Evolutionary conservation across 75 land plant species (phyloP).

Genomic region (Pinus tabuliformis): DNA sequence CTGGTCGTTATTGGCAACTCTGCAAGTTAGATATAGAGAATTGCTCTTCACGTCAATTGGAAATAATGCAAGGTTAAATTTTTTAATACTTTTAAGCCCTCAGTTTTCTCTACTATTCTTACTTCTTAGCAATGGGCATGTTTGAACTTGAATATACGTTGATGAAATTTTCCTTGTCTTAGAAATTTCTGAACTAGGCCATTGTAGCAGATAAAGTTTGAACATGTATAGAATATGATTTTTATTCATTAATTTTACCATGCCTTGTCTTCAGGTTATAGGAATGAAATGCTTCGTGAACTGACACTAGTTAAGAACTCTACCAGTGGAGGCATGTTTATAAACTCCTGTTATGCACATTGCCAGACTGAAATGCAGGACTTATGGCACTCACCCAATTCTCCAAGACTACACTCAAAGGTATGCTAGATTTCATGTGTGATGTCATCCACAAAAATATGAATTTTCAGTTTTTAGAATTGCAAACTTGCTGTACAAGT

Average conservation of each 20-base stretch:
- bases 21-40: slow-evolving; percentile 39
- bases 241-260: slow-evolving; percentile 1
- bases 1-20: slow-evolving; percentile 34
- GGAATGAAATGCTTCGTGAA: slow-evolving; percentile 31
- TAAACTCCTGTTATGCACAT: slow-evolving; percentile 65
- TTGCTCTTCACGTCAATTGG: slow-evolving; percentile 35
- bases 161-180: neutral
- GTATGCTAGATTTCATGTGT: slow-evolving; percentile 20
- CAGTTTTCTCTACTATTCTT: neutral
- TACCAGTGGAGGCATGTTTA: slow-evolving; percentile 37
- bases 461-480: neutral
- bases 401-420: slow-evolving; percentile 28
- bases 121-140: neutral
- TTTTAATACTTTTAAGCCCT: neutral
- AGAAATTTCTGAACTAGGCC: neutral
- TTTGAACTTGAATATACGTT: neutral
- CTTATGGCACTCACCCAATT: slow-evolving; percentile 36
- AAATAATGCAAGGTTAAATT: slow-evolving; percentile 49
- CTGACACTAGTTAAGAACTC: slow-evolving; percentile 15
- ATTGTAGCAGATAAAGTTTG: neutral
- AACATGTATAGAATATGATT: neutral
- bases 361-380: slow-evolving; percentile 48
- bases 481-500: neutral
- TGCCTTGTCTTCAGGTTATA: slow-evolving; percentile 12
- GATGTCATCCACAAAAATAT: no score